phyloP scores from a whole-genome alignment of 2,329 filamentous ascomycete species.

The Triangularia verruculosa region DNA sequence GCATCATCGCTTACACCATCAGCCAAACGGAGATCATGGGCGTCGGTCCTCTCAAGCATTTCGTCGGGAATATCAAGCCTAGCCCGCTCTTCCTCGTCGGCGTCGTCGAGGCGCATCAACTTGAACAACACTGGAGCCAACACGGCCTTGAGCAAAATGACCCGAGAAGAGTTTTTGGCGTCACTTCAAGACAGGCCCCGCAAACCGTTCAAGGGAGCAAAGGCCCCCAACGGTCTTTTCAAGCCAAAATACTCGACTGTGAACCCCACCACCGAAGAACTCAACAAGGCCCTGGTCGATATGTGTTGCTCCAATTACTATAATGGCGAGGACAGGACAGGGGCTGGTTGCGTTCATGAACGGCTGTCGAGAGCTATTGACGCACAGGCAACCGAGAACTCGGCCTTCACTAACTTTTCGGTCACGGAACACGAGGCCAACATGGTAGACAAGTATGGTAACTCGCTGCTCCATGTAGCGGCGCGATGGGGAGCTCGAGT shows the following conservation, averaged over 20 bases:
- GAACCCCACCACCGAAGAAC: constrained; percentile 25
- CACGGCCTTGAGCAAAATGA: constrained; percentile 27
- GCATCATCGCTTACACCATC: constrained; percentile 23
- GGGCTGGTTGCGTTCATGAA: constrained; percentile 24
- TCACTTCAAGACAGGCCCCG: constrained; percentile 27
- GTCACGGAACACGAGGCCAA: constrained; percentile 29
- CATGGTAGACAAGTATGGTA: constrained; percentile 27
- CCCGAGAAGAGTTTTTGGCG: constrained; percentile 26
- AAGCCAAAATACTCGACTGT: constrained; percentile 24
- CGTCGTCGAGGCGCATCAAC: constrained; percentile 26
- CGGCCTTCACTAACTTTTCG: constrained; percentile 24
- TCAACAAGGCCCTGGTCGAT: constrained; percentile 25
- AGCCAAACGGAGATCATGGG: constrained; percentile 29
- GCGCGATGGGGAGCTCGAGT: constrained; percentile 30
- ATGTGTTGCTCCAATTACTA: constrained; percentile 27
- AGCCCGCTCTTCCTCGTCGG: constrained; percentile 28
- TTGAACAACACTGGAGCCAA: constrained; percentile 22
- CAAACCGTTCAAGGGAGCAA: constrained; percentile 12
- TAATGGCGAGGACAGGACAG: neutral
- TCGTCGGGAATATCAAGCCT: constrained; percentile 29
- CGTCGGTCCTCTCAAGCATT: constrained; percentile 29
- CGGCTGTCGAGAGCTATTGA: constrained; percentile 27
- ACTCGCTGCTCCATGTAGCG: constrained; percentile 28
- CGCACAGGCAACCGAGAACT: constrained; percentile 24
- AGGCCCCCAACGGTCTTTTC: constrained; percentile 18